Base-by-base conservation (phyloP, 768 basidiomycete genomes). In the Trametes elegans region DNA sequence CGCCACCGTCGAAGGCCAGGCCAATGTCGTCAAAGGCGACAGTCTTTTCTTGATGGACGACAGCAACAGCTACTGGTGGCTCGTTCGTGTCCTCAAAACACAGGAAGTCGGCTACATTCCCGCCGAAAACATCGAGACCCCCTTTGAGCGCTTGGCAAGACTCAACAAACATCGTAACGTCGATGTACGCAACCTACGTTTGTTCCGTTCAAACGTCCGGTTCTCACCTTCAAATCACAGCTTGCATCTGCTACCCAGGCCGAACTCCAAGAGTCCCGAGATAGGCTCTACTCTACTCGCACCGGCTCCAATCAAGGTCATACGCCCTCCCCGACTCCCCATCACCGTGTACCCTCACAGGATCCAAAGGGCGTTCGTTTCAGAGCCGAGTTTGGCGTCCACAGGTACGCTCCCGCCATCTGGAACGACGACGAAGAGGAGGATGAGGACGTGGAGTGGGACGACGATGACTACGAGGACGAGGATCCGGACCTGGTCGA, bases 1-100 rank as follows among this genome's bases (percentile, higher is more conserved):
- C 4, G 97, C 97, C 0, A 98, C 97, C 0, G 95, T 98, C 31
- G 96, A 98, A 66, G 97, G 97, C 23, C 97, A 99, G 73, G 97
- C 97, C 2, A 97, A 91, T 62, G 97, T 99, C 61, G 92, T 97
- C 71, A 98, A 98, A 72, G 97, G 97, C 23, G 96, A 99, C 77
- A 91, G 90, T 58, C 80, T 99, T 41, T 87, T 93, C 68, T 78
- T 99, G 39, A 93, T 98, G 82, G 97, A 99, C 74, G 97, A 99
- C 70, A 93, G 88, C 53, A 98, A 99, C 71, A 93, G 91, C 72
- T 99, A 99, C 74, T 98, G 97, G 97, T 98, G 97, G 97, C 89
- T 98, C 45, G 96, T 99, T 7, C 84, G 94, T 42, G 97, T 99
- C 8, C 85, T 99, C 60, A 98, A 98, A 75, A 98, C 96, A 7